Conservation (phyloP, 2,329 filamentous ascomycete species). For the Cytospora schulzeri region DNA sequence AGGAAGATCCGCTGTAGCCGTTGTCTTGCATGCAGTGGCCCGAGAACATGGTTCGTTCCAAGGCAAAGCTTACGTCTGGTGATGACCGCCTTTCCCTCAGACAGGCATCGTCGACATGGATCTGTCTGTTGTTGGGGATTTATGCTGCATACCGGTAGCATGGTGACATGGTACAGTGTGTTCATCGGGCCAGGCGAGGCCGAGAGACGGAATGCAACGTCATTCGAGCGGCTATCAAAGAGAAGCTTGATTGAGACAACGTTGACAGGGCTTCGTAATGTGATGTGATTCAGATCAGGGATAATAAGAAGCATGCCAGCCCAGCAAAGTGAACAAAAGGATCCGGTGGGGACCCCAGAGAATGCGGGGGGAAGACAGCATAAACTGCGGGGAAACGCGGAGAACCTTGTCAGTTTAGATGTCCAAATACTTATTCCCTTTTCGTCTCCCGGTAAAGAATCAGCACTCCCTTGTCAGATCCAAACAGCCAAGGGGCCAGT, state of each 20-base stretch:
- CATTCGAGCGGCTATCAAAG: not conserved
- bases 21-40: not conserved
- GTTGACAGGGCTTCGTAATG: not conserved
- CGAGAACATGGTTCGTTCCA: not conserved
- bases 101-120: not conserved
- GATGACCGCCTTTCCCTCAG: not conserved
- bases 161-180: not conserved
- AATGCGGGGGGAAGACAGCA: not conserved
- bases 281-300: not conserved
- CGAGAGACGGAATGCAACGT: not conserved
- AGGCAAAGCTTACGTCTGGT: not conserved
- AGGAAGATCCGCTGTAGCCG: not conserved
- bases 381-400: not conserved
- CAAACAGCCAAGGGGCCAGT: not conserved
- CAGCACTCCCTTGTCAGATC: not conserved
- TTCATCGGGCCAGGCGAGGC: not conserved
- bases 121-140: not conserved
- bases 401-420: not conserved
- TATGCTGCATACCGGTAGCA: not conserved
- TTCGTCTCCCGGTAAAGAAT: not conserved
- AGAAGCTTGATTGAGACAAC: not conserved
- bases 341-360: not conserved
- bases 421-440: not conserved
- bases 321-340: not conserved
- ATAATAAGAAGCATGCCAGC: not conserved